These are phyloP conservation scores for Kwoniella shandongensis DNA, from an alignment of 768 basidiomycete genomes.

Conservation along the genomic window DNA sequence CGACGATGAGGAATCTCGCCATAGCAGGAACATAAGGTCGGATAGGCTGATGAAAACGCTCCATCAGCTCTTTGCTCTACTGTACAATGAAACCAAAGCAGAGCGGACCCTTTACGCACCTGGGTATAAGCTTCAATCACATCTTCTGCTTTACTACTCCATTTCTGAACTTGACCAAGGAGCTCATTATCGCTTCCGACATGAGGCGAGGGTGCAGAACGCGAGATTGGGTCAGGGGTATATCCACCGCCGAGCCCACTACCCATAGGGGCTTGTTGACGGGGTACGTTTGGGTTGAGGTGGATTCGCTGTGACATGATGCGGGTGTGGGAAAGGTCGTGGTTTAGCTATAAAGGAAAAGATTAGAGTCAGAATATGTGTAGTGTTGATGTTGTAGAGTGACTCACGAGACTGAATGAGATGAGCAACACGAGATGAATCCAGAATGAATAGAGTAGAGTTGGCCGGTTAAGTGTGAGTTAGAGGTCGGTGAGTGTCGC, in stretches of 20 bases:
- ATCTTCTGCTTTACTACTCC: conserved; percentile 70
- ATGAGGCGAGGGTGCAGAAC: conserved; percentile 47
- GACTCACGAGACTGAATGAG: too few species aligned
- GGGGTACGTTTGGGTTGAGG: conserved; percentile 51
- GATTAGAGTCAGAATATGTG: background rate
- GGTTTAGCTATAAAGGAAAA: background rate
- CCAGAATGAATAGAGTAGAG: background rate
- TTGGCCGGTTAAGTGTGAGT: background rate
- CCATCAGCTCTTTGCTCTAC: background rate
- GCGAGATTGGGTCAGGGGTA: conserved; percentile 35
- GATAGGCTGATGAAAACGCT: conserved; percentile 64
- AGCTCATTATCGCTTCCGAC: conserved; percentile 30
- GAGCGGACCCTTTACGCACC: conserved; percentile 21
- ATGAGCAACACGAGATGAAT: background rate
- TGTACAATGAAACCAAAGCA: background rate
- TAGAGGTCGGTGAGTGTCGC: conserved; percentile 6
- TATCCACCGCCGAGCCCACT: conserved; percentile 26
- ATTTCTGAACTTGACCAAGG: conserved; percentile 43
- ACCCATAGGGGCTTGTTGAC: conserved; percentile 27
- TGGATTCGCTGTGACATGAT: conserved; percentile 50
- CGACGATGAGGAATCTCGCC: conserved; percentile 94
- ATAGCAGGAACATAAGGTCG: conserved; percentile 91
- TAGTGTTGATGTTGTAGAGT: too few species aligned
- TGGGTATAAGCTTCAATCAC: conserved; percentile 80
- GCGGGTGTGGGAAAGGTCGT: background rate